A percentile compares a stretch with the other conserved stretches of the same genome.
phyloP scores from a whole-genome alignment of 306 rosid genomes.

The Datisca glomerata region DNA sequence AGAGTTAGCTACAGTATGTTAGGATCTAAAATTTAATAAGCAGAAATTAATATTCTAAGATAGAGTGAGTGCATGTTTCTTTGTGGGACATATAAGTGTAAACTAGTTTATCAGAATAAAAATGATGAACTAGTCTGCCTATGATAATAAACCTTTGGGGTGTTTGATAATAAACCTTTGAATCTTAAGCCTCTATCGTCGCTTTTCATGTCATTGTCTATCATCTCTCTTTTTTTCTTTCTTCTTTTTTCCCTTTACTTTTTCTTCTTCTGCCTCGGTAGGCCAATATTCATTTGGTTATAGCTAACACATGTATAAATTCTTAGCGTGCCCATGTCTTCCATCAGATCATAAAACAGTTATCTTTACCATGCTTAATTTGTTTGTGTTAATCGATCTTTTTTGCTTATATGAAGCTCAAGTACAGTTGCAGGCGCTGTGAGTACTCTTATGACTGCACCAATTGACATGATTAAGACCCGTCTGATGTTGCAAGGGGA shows the following conservation, averaged over 20 bases:
- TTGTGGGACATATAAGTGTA: too few species aligned
- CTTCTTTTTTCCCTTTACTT: background rate
- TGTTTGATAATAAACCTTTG: background rate
- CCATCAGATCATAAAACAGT: background rate
- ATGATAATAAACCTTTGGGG: background rate
- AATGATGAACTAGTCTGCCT: too few species aligned
- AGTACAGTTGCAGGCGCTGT: conserved; percentile 62
- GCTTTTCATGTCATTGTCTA: too few species aligned
- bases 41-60: too few species aligned
- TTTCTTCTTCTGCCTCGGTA: too few species aligned
- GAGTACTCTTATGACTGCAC: conserved; percentile 80
- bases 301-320: background rate
- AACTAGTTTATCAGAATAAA: too few species aligned
- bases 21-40: too few species aligned
- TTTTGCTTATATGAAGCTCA: conserved; percentile 42
- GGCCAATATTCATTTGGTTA: background rate
- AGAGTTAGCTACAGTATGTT: too few species aligned
- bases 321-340: background rate
- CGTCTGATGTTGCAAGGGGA: conserved; percentile 92
- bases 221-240: background rate
- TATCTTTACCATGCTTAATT: too few species aligned
- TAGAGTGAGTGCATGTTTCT: too few species aligned
- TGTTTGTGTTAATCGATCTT: too few species aligned
- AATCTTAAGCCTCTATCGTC: background rate
- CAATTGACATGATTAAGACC: conserved; percentile 88